Evolutionary conservation across 2,329 filamentous ascomycete species (phyloP).

Genomic region (Blumeria graminis): DNA sequence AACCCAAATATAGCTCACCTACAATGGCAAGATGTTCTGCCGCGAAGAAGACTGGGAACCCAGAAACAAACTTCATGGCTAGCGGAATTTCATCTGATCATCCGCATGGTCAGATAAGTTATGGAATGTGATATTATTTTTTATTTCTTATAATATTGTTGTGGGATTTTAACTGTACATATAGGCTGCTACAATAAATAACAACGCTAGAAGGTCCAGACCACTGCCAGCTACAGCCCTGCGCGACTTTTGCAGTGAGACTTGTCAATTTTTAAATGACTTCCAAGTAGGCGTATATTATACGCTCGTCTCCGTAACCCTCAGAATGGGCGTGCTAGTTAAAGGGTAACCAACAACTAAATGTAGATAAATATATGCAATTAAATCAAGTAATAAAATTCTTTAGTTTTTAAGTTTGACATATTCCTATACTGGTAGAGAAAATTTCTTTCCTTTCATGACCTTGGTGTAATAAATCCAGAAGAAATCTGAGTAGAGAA

Average conservation of each 20-base stretch:
- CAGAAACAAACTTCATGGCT: slow-evolving; percentile 58
- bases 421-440: slow-evolving; percentile 40
- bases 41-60: slow-evolving; percentile 62
- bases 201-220: slow-evolving; percentile 2
- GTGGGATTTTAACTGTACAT: slow-evolving; percentile 16
- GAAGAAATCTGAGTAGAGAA: slow-evolving; percentile 98
- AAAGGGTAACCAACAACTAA: too few species aligned
- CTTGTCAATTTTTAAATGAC: too few species aligned
- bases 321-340: too few species aligned
- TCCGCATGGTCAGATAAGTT: slow-evolving; percentile 14
- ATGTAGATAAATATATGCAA: too few species aligned
- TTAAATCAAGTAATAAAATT: neutral
- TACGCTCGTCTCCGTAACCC: too few species aligned
- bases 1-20: slow-evolving; percentile 40
- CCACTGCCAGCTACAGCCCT: too few species aligned
- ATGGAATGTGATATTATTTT: slow-evolving; percentile 13
- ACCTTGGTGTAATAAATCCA: slow-evolving; percentile 99
- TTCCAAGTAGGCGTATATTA: too few species aligned
- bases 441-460: slow-evolving; percentile 71
- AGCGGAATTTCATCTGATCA: slow-evolving; percentile 25
- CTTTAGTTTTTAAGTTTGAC: too few species aligned
- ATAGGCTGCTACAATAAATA: slow-evolving; percentile 14
- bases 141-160: slow-evolving; percentile 7
- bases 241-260: too few species aligned
- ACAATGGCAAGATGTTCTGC: slow-evolving; percentile 97